Evolutionary conservation across 768 basidiomycete species (phyloP).

Genomic region (Lactifluus piperatus): DNA sequence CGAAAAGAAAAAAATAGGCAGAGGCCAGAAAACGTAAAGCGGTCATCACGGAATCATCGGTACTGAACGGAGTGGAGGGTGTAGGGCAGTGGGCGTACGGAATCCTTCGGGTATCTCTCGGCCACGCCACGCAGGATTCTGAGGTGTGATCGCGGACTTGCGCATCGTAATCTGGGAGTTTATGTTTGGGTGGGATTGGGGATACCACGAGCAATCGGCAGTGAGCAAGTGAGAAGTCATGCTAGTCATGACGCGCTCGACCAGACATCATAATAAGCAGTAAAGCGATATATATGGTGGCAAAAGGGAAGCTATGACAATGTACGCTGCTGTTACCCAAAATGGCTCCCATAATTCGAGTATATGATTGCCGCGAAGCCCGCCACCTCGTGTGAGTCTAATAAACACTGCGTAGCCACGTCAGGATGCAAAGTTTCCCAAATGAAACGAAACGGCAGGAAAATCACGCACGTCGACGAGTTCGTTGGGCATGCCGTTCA

Average conservation of each 20-base stretch:
- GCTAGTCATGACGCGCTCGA: neutral
- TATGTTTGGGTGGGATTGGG: neutral
- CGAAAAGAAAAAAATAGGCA: neutral
- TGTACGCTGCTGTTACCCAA: slow-evolving; percentile 25
- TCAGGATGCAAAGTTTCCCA: neutral
- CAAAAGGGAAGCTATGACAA: neutral
- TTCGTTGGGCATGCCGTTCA: slow-evolving; percentile 68
- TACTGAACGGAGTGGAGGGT: too few species aligned
- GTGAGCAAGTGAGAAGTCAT: neutral
- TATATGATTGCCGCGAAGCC: slow-evolving; percentile 69
- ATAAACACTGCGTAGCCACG: slow-evolving; percentile 39
- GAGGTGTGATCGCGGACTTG: neutral
- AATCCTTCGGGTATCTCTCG: neutral
- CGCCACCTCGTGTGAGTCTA: slow-evolving; percentile 52
- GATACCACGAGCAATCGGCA: neutral
- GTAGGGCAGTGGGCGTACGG: neutral
- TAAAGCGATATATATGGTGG: neutral
- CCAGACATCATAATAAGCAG: neutral
- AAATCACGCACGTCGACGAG: slow-evolving; percentile 66
- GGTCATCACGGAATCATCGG: too few species aligned
- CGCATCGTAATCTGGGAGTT: too few species aligned
- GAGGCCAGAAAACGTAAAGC: neutral
- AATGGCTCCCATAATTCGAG: slow-evolving; percentile 53
- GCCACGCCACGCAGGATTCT: neutral
- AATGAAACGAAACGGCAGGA: neutral